Evolutionary conservation across 1,139 yeast species (phyloP).

Genomic region (Saccharomyces hybrid): DNA sequence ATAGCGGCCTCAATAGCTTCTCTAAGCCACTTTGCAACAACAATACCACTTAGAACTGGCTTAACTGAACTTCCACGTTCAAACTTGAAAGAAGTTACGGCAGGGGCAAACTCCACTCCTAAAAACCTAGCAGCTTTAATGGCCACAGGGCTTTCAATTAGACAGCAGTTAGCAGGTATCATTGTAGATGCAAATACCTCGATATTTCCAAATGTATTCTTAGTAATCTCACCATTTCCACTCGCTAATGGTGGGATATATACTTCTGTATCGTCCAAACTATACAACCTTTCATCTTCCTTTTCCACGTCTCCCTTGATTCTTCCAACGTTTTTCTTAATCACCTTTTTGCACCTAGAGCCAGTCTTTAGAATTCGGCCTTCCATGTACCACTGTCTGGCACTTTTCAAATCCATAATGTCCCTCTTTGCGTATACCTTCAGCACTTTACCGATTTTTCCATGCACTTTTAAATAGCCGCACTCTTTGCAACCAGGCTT

Average conservation of each 20-base stretch:
- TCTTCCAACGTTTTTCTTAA: slow-evolving; percentile 26
- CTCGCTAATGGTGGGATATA: slow-evolving; percentile 54
- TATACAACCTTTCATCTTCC: slow-evolving; percentile 57
- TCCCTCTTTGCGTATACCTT: slow-evolving; percentile 61
- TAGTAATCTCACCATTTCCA: slow-evolving; percentile 54
- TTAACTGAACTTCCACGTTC: slow-evolving; percentile 41
- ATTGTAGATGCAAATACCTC: slow-evolving; percentile 70
- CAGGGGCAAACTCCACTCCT: slow-evolving; percentile 75
- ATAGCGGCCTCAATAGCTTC: slow-evolving; percentile 61
- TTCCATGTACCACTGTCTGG: slow-evolving; percentile 78
- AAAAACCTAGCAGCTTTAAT: slow-evolving; percentile 64
- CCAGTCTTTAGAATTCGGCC: slow-evolving; percentile 75
- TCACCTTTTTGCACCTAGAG: slow-evolving; percentile 52
- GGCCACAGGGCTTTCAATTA: slow-evolving; percentile 48
- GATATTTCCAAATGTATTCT: slow-evolving; percentile 74
- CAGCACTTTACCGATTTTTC: slow-evolving; percentile 32
- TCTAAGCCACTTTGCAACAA: slow-evolving; percentile 53
- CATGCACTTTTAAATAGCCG: slow-evolving; percentile 55
- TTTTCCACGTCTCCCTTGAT: slow-evolving; percentile 34
- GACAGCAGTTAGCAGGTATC: slow-evolving; percentile 78
- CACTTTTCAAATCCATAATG: slow-evolving; percentile 58
- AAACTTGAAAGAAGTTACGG: slow-evolving; percentile 82
- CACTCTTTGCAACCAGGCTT: slow-evolving; percentile 54
- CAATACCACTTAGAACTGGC: slow-evolving; percentile 71
- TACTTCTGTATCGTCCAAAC: slow-evolving; percentile 67